These are phyloP conservation scores for Geoglossum glabrum DNA, from an alignment of 495 filamentous ascomycete genomes.

Conservation along the genomic window DNA sequence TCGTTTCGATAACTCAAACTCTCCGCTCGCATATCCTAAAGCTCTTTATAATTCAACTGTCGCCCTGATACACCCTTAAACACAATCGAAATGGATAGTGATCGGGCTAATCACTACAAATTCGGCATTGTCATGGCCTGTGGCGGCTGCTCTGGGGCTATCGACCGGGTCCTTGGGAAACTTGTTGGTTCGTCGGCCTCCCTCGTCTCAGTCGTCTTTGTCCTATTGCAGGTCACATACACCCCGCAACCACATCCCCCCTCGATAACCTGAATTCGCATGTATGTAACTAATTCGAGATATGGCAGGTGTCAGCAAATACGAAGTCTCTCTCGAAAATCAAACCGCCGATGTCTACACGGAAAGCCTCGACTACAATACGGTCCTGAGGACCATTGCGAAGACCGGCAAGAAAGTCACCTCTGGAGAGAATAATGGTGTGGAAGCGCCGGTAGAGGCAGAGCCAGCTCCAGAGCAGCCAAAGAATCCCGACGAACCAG, in stretches of 20 bases:
- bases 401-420: constrained; percentile 92
- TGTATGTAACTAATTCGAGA: background rate
- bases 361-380: constrained; percentile 47
- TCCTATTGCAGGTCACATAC: background rate
- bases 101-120: constrained; percentile 38
- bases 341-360: constrained; percentile 60
- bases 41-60: background rate
- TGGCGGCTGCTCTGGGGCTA: constrained; percentile 47
- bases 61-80: background rate
- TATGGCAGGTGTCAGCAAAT: constrained; percentile 56
- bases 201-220: background rate
- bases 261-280: background rate
- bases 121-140: constrained; percentile 53
- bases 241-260: background rate
- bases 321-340: constrained; percentile 65
- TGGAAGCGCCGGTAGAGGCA: background rate
- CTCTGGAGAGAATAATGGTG: constrained; percentile 35
- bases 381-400: constrained; percentile 69
- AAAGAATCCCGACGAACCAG: background rate
- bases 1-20: too few relatives aligned
- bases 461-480: too few relatives aligned
- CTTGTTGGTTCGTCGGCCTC: constrained; percentile 47
- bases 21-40: too few relatives aligned
- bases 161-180: constrained; percentile 88
- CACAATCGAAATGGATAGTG: background rate